Conservation (phyloP, 2,329 filamentous ascomycete genomes). For the Ophiostoma sp. region DNA sequence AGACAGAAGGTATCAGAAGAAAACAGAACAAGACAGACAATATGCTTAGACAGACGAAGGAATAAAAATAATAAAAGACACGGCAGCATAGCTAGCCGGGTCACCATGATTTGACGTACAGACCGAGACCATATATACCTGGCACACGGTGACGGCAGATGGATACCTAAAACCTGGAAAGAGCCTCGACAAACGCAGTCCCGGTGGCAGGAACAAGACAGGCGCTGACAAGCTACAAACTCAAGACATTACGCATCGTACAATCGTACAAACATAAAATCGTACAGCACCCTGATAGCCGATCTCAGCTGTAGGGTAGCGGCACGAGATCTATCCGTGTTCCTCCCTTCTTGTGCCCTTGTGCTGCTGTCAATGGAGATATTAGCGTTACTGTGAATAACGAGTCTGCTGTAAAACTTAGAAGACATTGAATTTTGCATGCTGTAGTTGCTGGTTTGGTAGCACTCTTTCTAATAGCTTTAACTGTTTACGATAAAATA, state of each 20-base stretch:
- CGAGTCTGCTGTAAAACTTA: neutral
- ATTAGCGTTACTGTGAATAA: too few species aligned
- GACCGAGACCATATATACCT: neutral
- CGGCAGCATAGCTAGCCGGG: neutral
- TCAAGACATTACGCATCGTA: neutral
- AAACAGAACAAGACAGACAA: neutral
- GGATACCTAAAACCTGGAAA: neutral
- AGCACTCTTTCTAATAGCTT: too few species aligned
- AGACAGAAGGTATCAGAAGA: neutral
- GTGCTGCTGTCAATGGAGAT: neutral
- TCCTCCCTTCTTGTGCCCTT: too few species aligned
- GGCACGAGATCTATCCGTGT: conserved; percentile 10
- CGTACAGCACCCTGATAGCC: neutral
- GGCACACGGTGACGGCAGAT: conserved; percentile 2
- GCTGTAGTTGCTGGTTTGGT: too few species aligned
- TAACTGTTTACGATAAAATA: too few species aligned
- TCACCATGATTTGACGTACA: neutral
- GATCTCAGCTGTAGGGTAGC: neutral
- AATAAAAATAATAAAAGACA: neutral
- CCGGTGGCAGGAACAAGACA: too few species aligned
- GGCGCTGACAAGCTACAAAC: neutral
- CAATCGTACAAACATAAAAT: neutral
- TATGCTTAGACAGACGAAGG: neutral
- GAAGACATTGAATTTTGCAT: too few species aligned
- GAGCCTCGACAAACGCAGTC: neutral